Evolutionary conservation across 495 filamentous ascomycete genomes (phyloP).

Genomic region (Cercophora scortea): DNA sequence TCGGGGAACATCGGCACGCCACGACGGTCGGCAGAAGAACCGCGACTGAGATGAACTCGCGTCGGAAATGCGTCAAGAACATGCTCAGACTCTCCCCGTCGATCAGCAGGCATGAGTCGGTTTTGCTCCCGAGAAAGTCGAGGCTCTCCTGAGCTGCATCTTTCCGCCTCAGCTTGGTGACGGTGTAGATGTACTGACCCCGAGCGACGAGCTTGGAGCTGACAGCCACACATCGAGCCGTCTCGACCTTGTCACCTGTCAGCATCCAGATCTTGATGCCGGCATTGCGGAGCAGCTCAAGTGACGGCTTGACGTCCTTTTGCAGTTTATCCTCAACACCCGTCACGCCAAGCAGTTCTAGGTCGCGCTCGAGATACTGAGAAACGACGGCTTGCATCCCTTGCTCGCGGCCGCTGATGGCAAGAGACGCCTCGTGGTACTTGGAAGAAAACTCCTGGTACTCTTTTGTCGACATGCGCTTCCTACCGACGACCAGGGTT

Average conservation of each 20-base stretch:
- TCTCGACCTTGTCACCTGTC: slow-evolving; percentile 98
- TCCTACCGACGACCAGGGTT: slow-evolving; percentile 88
- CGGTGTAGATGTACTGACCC: slow-evolving; percentile 92
- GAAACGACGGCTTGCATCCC: slow-evolving; percentile 72
- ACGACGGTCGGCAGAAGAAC: slow-evolving; percentile 87
- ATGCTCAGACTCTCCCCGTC: slow-evolving; percentile 85
- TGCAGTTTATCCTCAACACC: slow-evolving; percentile 97
- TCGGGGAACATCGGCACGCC: slow-evolving; percentile 94
- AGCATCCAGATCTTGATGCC: slow-evolving; percentile 99
- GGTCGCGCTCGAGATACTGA: slow-evolving; percentile 76
- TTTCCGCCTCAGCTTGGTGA: slow-evolving; percentile 72
- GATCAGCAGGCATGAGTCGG: slow-evolving; percentile 83
- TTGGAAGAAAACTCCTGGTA: slow-evolving; percentile 70
- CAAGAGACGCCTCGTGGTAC: slow-evolving; percentile 73
- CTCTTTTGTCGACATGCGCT: slow-evolving; percentile 63
- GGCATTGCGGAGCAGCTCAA: slow-evolving; percentile 92
- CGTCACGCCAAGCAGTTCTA: slow-evolving; percentile 91
- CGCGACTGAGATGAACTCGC: slow-evolving; percentile 80
- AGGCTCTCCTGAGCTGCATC: slow-evolving; percentile 77
- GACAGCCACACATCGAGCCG: slow-evolving; percentile 92
- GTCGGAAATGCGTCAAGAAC: slow-evolving; percentile 71
- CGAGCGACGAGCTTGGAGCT: slow-evolving; percentile 89
- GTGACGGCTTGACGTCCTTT: slow-evolving; percentile 84
- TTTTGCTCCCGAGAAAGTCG: slow-evolving; percentile 79
- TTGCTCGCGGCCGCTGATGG: slow-evolving; percentile 68